A percentile compares a stretch with the other conserved stretches of the same genome.
phyloP scores from a whole-genome alignment of 768 basidiomycete species.

The Lactarius trivialis region DNA sequence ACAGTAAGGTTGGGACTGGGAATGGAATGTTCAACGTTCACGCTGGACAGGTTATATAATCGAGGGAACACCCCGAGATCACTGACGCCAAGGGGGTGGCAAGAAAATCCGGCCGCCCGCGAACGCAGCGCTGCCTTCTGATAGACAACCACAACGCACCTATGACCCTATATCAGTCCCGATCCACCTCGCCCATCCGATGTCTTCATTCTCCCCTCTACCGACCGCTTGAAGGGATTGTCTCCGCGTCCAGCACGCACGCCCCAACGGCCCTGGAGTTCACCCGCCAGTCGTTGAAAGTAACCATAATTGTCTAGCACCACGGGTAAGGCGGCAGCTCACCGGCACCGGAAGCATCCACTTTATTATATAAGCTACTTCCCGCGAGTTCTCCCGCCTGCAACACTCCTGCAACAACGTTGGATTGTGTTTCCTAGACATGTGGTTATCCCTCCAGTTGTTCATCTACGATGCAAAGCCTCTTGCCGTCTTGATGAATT shows the following conservation, averaged over 20 bases:
- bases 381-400: no score
- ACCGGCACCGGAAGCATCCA: no score
- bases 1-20: no score
- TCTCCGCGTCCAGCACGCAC: neutral
- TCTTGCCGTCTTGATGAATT: neutral
- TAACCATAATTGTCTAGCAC: neutral
- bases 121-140: neutral
- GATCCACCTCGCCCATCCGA: neutral
- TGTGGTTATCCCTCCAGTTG: neutral
- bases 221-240: neutral
- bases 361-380: no score
- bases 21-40: no score
- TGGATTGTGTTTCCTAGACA: neutral
- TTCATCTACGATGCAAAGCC: neutral
- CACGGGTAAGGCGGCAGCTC: no score
- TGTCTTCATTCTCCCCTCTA: no score
- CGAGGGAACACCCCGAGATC: no score
- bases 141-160: neutral
- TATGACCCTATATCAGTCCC: no score
- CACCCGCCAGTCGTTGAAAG: neutral
- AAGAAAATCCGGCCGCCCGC: neutral
- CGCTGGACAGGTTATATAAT: no score
- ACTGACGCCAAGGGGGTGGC: no score
- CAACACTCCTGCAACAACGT: no score
- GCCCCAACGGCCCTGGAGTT: neutral